Conservation (phyloP, 2,329 filamentous ascomycete genomes). For the Clonostachys rosea region DNA sequence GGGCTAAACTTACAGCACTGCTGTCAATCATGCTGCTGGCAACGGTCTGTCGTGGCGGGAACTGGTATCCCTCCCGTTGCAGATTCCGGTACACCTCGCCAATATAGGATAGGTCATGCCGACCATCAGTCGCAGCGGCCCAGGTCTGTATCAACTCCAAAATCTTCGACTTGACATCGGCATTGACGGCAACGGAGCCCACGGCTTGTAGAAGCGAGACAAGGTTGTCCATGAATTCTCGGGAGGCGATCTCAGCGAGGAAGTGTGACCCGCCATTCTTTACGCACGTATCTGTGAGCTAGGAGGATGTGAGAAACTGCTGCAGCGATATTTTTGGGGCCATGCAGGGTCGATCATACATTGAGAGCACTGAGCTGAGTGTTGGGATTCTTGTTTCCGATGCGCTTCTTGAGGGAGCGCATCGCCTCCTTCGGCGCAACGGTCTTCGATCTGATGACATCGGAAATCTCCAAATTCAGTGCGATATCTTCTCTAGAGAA, state of each 20-base stretch:
- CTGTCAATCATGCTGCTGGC: conserved; percentile 98
- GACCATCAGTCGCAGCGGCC: conserved; percentile 83
- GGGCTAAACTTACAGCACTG: conserved; percentile 66
- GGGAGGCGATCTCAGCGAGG: conserved; percentile 87
- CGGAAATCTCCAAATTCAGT: conserved; percentile 95
- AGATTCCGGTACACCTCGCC: conserved; percentile 80
- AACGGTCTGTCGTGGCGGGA: conserved; percentile 81
- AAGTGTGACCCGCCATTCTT: conserved; percentile 98
- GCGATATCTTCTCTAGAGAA: conserved; percentile 81
- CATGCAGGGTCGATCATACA: conserved; percentile 39
- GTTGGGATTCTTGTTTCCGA: conserved; percentile 97
- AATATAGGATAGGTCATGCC: conserved; percentile 80
- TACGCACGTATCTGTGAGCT: conserved; percentile 95
- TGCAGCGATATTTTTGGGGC: neutral
- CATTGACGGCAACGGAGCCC: conserved; percentile 69
- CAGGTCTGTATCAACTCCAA: conserved; percentile 90
- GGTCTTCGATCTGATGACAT: conserved; percentile 94
- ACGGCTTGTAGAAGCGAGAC: conserved; percentile 83
- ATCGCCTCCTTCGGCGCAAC: conserved; percentile 97
- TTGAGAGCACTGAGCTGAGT: conserved; percentile 92
- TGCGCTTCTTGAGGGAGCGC: conserved; percentile 88
- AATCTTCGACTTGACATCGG: conserved; percentile 84
- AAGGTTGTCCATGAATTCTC: conserved; percentile 98
- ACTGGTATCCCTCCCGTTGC: conserved; percentile 81
- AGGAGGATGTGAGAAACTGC: conserved; percentile 17